Evolutionary conservation across 805 yeast genomes (phyloP).

Genomic region (Maudiozyma barnettii): DNA sequence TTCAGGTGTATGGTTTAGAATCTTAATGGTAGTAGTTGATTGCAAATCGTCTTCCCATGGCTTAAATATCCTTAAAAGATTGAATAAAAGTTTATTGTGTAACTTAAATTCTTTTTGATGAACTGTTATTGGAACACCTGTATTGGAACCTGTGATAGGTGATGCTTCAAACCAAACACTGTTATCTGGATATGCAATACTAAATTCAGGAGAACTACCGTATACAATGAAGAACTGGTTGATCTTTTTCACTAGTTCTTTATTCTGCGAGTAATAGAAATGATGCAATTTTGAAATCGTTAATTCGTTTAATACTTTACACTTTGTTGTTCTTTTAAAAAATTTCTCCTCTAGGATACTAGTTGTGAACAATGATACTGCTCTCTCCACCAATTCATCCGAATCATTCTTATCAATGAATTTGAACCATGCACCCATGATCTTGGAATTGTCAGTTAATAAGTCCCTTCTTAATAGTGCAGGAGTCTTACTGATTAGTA

Average conservation of each 20-base stretch:
- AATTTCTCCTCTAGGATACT: slow-evolving; percentile 48
- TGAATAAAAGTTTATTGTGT: slow-evolving; percentile 58
- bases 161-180: slow-evolving; percentile 40
- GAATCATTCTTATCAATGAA: slow-evolving; percentile 48
- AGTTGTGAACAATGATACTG: slow-evolving; percentile 40
- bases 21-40: slow-evolving; percentile 40
- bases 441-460: slow-evolving; percentile 43
- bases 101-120: slow-evolving; percentile 47
- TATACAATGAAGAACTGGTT: slow-evolving; percentile 41
- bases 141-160: slow-evolving; percentile 12
- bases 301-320: slow-evolving; percentile 71
- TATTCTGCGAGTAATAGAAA: slow-evolving; percentile 36
- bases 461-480: slow-evolving; percentile 57
- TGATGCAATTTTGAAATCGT: slow-evolving; percentile 49
- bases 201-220: slow-evolving; percentile 41
- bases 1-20: slow-evolving; percentile 53
- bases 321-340: slow-evolving; percentile 60
- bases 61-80: slow-evolving; percentile 53
- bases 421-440: slow-evolving; percentile 62
- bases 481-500: slow-evolving; percentile 40
- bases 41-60: slow-evolving; percentile 75
- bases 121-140: slow-evolving; percentile 38
- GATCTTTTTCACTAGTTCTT: slow-evolving; percentile 32
- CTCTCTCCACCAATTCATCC: slow-evolving; percentile 29
- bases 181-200: slow-evolving; percentile 38